Evolutionary conservation across 2,329 filamentous ascomycete species (phyloP), one percentile per base, ranked within the genome.

Genomic region (Cercospora brassicicola): DNA sequence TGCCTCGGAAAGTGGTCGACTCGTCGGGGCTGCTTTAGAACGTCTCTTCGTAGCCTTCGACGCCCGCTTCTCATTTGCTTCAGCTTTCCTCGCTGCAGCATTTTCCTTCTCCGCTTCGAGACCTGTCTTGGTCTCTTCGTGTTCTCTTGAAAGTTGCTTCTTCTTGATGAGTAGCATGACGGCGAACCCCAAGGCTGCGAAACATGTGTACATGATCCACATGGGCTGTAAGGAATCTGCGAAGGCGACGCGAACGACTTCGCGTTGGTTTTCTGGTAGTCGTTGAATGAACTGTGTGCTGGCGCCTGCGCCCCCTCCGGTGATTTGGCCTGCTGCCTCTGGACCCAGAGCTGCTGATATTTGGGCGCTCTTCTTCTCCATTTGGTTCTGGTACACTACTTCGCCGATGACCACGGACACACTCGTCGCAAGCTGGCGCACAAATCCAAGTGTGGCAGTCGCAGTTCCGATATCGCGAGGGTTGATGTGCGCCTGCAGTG

Each of bases 331-430:
- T 0, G 87, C 87, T 0, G 84, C 79, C 2, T 85, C 75, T 0
- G 81, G 79, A 0, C 85, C 85, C 0, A 91, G 82, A 3, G 84
- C 78, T 31, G 79, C 73, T 23, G 80, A 78, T 31, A 91, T 83
- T 8, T 76, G 74, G 3, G 80, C 74, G 30, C 84, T 82, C 72
- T 88, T 85, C 57, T 81, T 82, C 71, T 87, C 80, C 88, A 93
- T 91, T 67, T 85, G 81, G 76, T 94, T 93, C 79, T 92, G 89
- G 80, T 94, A 93, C 42, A 94, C 85, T 56, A 92, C 90, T n/a
- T 90, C 88, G 26, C 91, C 91, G 45, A 93, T 83, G 1, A 92
- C 90, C 62, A 93, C 85, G 0, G 88, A 89, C 20, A 89, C 85
- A 2, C 88, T 85, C 0, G 88, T 91, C 9, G 88, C 89, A 2